Evolutionary conservation across 164 flowering plant genomes (phyloP).

Genomic region (Magnolia kwangsiensis): DNA sequence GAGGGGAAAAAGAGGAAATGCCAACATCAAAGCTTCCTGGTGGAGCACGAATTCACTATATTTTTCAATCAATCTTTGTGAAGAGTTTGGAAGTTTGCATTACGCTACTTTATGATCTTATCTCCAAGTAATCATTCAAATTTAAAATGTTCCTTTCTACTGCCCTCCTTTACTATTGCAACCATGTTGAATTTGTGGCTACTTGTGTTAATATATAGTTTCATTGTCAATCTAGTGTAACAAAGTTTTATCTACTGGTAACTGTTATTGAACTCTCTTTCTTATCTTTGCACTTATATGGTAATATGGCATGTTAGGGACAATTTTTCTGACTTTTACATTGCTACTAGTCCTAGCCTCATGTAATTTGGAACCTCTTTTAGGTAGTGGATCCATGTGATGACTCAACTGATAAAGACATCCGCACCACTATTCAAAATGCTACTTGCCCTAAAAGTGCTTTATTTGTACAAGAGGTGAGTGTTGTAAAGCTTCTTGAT

Average conservation of each 20-base stretch:
- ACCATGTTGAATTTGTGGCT: background rate
- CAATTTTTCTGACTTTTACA: background rate
- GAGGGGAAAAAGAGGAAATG: conserved; percentile 94
- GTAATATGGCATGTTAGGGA: background rate
- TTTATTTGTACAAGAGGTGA: conserved; percentile 89
- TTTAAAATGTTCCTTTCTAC: background rate
- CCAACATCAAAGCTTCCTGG: conserved; percentile 92
- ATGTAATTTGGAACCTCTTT: conserved; percentile 2
- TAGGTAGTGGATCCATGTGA: conserved; percentile 99
- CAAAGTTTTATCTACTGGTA: background rate
- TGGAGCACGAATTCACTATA: conserved; percentile 90
- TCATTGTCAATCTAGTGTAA: background rate
- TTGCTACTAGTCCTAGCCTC: background rate
- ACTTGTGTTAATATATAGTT: background rate
- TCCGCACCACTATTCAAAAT: conserved; percentile 91
- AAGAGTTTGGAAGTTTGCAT: conserved; percentile 84
- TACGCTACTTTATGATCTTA: background rate
- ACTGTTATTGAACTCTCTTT: background rate
- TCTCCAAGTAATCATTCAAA: background rate
- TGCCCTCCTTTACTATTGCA: background rate
- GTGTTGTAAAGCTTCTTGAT: conserved; percentile 16
- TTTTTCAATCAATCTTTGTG: conserved; percentile 86
- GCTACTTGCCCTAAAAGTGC: conserved; percentile 90
- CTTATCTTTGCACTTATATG: background rate
- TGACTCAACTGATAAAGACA: conserved; percentile 85